phyloP scores from a whole-genome alignment of 352 stramenopile species.

The Globisporangium spinosum region DNA sequence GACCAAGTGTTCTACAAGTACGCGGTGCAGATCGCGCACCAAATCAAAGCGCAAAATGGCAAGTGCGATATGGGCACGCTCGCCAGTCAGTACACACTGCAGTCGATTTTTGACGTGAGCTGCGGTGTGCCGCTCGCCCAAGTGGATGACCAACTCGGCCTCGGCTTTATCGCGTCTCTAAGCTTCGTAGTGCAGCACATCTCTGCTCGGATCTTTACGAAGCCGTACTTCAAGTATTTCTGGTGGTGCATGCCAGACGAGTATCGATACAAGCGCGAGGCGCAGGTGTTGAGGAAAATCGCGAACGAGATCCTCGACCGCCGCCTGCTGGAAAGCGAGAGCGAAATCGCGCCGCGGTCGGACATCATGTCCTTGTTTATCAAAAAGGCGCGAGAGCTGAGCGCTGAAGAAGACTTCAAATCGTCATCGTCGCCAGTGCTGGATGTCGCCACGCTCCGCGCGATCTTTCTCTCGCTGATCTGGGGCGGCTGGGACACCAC shows the following conservation, averaged over 20 bases:
- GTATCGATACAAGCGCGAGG: background rate
- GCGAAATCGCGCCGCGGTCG: conserved; percentile 25
- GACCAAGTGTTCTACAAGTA: conserved; percentile 14
- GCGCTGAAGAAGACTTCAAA: background rate
- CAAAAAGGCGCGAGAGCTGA: conserved; percentile 35
- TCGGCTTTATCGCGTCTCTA: conserved; percentile 11
- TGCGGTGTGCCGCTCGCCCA: background rate
- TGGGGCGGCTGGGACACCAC: conserved; percentile 18
- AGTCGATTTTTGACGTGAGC: background rate
- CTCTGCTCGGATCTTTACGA: background rate
- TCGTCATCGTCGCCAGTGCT: background rate
- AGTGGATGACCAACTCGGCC: conserved; percentile 14
- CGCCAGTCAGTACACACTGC: background rate
- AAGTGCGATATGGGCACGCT: conserved; percentile 1
- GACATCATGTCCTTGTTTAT: conserved; percentile 58
- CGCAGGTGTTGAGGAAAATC: background rate
- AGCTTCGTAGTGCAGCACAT: background rate
- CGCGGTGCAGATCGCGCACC: background rate
- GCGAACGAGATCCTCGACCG: background rate
- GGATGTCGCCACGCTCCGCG: conserved; percentile 39
- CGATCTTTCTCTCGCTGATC: conserved; percentile 75
- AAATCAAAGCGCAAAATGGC: background rate
- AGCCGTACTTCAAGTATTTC: background rate
- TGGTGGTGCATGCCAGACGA: background rate
- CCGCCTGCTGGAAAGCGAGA: background rate